A percentile compares a stretch with the other conserved stretches of the same genome.
phyloP scores from a whole-genome alignment of 306 rosid species.

The Cyclanthera cordifolia region DNA sequence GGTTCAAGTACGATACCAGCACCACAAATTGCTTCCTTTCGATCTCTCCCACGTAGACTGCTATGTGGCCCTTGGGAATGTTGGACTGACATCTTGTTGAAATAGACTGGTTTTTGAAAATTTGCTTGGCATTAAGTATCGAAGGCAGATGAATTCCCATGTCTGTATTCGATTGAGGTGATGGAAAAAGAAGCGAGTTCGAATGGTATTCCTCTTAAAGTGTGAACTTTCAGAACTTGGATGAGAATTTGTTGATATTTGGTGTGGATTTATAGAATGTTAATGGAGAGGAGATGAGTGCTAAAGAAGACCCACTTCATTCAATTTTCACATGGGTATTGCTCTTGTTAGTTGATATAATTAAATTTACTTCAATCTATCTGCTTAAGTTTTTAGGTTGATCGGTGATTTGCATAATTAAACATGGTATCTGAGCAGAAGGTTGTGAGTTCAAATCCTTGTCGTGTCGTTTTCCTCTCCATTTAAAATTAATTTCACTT shows the following conservation, averaged over 20 bases:
- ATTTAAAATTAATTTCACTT: too few species aligned
- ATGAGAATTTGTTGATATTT: background rate
- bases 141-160: constrained; percentile 2
- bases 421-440: too few species aligned
- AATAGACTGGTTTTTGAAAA: background rate
- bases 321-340: constrained; percentile 7
- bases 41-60: constrained; percentile 6
- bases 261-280: constrained; percentile 2
- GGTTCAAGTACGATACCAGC: constrained; percentile 19
- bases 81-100: background rate
- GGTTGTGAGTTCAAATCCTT: too few species aligned
- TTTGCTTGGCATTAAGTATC: background rate
- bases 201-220: background rate
- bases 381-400: too few species aligned
- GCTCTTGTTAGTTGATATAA: too few species aligned
- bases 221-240: background rate
- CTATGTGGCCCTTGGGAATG: constrained; percentile 7
- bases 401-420: too few species aligned
- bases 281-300: constrained; percentile 1
- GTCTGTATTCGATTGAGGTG: background rate
- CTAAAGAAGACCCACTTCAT: constrained; percentile 1
- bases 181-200: background rate
- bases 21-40: constrained; percentile 13
- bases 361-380: too few species aligned
- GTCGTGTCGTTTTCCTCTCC: too few species aligned